Evolutionary conservation across 2,329 filamentous ascomycete species (phyloP), one percentile per base, ranked within the genome.

Genomic region (Ascochyta viciae-villosae): DNA sequence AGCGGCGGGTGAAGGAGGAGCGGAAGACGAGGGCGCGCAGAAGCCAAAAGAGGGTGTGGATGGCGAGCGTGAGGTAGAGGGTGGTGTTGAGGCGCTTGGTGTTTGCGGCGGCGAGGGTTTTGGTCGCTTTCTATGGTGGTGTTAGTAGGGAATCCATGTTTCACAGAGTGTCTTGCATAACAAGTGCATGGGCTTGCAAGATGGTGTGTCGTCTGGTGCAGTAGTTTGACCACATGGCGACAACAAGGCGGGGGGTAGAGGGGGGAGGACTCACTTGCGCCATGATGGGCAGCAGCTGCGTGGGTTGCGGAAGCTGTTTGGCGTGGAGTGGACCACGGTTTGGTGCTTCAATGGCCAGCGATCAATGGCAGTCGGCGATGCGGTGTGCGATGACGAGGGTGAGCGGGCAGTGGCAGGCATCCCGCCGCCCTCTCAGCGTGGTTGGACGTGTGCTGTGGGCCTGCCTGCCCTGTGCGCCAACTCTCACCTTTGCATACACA

Each of bases 31-130:
- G 66, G 67, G 89, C 82, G 75, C 90, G 87, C 57, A 89, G 83
- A 47, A 92, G 72, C 55, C 96, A 81, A 80, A 94, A 97, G 72
- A 92, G 72, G 54, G 75, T 70, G 75, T 98, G 92, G 71, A 96
- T 80, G 63, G 80, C 71, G 58, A 91, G 80, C 41, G 91, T 88
- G 60, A 90, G 89, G 51, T 91, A 80, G 75, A 96, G 94, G 24
- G 95, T 91, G 71, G 87, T 91, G 72, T 89, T 90, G 42, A 99
- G 87, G 39, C 89, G 83, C 31, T 86, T 81, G 42, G 85, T 82
- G 77, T 98, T 98, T 78, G 89, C 86, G 66, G 89, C 89, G 54
- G 95, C 95, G 51, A 88, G 83, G 38, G 83, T 81, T 63, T 83
- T 83, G 61, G 79, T 78, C 52, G 80, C 78, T 82, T 82, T 82